phyloP scores from a whole-genome alignment of 2,329 filamentous ascomycete genomes.

The Colletotrichum incanum region DNA sequence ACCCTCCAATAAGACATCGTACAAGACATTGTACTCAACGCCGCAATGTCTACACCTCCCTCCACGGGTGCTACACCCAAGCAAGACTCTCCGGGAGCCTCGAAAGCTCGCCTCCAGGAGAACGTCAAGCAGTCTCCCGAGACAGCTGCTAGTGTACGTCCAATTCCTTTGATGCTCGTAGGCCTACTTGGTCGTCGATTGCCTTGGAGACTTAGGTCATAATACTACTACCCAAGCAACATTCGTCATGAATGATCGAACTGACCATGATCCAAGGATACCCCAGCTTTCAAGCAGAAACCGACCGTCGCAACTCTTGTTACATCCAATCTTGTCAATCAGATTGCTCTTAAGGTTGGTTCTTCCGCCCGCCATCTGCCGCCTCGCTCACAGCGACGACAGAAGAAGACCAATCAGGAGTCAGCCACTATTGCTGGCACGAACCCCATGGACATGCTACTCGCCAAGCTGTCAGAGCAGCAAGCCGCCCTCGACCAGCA shows the following conservation, averaged over 20 bases:
- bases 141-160: constrained; percentile 24
- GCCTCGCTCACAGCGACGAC: constrained; percentile 54
- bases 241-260: no score
- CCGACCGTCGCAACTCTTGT: constrained; percentile 64
- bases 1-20: constrained; percentile 17
- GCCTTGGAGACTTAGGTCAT: neutral
- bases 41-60: constrained; percentile 40
- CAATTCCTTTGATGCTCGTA: neutral
- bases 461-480: constrained; percentile 83
- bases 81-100: constrained; percentile 37
- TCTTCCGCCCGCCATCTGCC: constrained; percentile 12
- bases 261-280: constrained; percentile 10
- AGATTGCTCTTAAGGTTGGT: constrained; percentile 67
- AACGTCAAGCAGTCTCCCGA: constrained; percentile 34
- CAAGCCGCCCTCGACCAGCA: constrained; percentile 73
- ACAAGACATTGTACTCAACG: constrained; percentile 16
- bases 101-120: constrained; percentile 44
- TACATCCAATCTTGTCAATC: constrained; percentile 70
- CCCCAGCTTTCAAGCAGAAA: constrained; percentile 48
- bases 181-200: neutral
- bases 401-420: constrained; percentile 66
- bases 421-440: constrained; percentile 54
- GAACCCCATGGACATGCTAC: constrained; percentile 78
- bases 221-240: neutral
- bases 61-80: constrained; percentile 27